Base-by-base conservation (phyloP, 202 grass and related monocot genomes). In the Panicum hallii region DNA sequence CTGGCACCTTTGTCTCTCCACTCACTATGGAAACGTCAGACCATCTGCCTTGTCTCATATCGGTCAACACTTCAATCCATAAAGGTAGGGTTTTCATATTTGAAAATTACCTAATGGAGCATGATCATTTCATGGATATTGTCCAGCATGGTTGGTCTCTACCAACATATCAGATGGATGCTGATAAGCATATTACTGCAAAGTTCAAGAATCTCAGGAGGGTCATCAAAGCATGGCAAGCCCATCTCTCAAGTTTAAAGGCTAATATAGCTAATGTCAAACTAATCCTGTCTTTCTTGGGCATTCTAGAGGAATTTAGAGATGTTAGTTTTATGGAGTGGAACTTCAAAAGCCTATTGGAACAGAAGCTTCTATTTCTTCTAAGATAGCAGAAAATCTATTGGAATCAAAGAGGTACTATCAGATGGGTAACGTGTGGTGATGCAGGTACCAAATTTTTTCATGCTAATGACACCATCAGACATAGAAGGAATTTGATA, bases 281-380 rank as follows among this genome's bases (percentile, higher is more conserved):
- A 1, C 2, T 32, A 2, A 1, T 34, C 0, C 0, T 63, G 0
- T 1, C 11, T 0, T 11, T 32, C 0, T 1, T 63, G 0, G 28
- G 15, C 0, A 0, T 2, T 0, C 1, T 63, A 0, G 28, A 63
- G 5, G 61, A 62, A 5, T 9, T 0, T 4, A 62, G 58, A 30
- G 58, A 62, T 3, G 3, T 62, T 1, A 5, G 9, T 1, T 0
- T 63, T 4, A 0, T 0, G 0, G 61, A 34, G 1, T 63, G 61
- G 61, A 63, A 63, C 1, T 63, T 34, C 5, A 63, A 26, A 28
- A 1, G 14, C 0, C 0, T 63, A 0, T 4, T 63, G 0, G 0
- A 2, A 0, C 0, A 6, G 0, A 28, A 34, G 1, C 4, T 63
- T 0, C 0, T 5, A 0, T 6, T 28, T 7, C 5, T 63, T 1